These are phyloP conservation scores for Kwoniella heveanensis DNA, from an alignment of 768 basidiomycete species.

Conservation along the genomic window DNA sequence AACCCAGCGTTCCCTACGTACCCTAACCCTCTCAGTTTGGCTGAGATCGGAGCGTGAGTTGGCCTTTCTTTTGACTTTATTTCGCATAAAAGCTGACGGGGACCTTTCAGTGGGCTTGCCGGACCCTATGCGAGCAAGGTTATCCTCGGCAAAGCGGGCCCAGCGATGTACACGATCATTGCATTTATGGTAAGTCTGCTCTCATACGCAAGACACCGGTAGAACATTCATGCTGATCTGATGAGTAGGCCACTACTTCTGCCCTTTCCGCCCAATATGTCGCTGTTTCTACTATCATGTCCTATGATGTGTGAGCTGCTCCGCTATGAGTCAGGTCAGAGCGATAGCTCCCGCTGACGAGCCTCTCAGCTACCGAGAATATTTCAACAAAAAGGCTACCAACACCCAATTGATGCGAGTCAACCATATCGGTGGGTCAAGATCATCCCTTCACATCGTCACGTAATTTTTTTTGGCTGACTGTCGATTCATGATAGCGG, in stretches of 20 bases:
- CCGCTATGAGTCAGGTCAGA: not conserved
- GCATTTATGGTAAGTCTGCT: constrained; percentile 12
- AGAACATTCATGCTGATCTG: no score
- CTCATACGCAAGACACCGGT: no score
- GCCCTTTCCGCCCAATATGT: constrained; percentile 17
- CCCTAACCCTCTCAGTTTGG: constrained; percentile 6
- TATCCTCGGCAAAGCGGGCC: constrained; percentile 16
- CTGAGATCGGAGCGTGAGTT: constrained; percentile 13
- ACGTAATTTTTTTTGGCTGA: not conserved
- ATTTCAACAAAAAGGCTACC: constrained; percentile 16
- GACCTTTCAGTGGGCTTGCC: not conserved
- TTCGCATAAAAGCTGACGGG: not conserved
- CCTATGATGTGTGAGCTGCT: constrained; percentile 8
- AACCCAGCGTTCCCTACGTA: constrained; percentile 15
- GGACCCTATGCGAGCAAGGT: constrained; percentile 11
- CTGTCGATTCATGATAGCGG: not conserved
- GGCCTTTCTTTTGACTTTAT: not conserved
- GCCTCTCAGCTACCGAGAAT: constrained; percentile 6
- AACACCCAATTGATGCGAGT: constrained; percentile 16
- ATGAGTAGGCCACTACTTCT: constrained; percentile 13
- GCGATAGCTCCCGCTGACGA: not conserved
- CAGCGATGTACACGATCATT: constrained; percentile 21
- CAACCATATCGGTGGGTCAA: constrained; percentile 5
- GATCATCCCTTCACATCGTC: not conserved
- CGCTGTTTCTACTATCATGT: constrained; percentile 10